These are phyloP conservation scores for Takashimella tepidaria DNA, from an alignment of 1,284 basidiomycete species.

Conservation along the genomic window DNA sequence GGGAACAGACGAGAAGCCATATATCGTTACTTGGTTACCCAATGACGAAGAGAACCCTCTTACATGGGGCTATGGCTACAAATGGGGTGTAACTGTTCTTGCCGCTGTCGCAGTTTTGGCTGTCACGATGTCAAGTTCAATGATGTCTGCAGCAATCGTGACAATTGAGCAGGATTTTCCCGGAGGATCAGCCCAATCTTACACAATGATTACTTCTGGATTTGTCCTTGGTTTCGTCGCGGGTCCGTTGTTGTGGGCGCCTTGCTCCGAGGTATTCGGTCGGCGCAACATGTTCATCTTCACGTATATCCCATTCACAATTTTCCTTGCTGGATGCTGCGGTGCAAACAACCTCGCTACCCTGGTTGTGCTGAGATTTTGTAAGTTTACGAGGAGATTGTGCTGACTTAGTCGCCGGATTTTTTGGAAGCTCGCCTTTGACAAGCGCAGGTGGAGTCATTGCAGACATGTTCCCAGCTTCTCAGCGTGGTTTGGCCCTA, in stretches of 20 bases:
- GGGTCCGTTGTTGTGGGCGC: slow-evolving; percentile 30
- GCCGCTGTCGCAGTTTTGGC: slow-evolving; percentile 18
- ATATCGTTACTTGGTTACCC: slow-evolving; percentile 36
- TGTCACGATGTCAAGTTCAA: slow-evolving; percentile 22
- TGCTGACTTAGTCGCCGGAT: slow-evolving; percentile 36
- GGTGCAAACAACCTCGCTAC: slow-evolving; percentile 45
- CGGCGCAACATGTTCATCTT: slow-evolving; percentile 45
- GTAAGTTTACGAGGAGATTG: not conserved
- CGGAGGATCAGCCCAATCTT: slow-evolving; percentile 15
- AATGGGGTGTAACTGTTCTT: slow-evolving; percentile 27
- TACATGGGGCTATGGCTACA: slow-evolving; percentile 25
- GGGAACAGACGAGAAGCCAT: slow-evolving; percentile 45
- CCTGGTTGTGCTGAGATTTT: slow-evolving; percentile 49
- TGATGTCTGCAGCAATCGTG: slow-evolving; percentile 23
- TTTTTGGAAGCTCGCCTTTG: slow-evolving; percentile 45
- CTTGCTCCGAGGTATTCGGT: slow-evolving; percentile 34
- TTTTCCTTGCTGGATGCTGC: slow-evolving; percentile 48
- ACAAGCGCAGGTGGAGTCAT: slow-evolving; percentile 50
- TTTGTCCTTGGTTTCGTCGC: slow-evolving; percentile 9
- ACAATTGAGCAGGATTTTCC: slow-evolving; percentile 22
- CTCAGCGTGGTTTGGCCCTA: slow-evolving; percentile 46
- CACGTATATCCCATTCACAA: slow-evolving; percentile 45
- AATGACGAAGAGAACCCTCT: slow-evolving; percentile 35
- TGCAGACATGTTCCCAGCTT: slow-evolving; percentile 46
- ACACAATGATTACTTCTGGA: slow-evolving; percentile 18